Evolutionary conservation across 768 basidiomycete genomes (phyloP).

Genomic region (Paxillus ammoniavirescens): DNA sequence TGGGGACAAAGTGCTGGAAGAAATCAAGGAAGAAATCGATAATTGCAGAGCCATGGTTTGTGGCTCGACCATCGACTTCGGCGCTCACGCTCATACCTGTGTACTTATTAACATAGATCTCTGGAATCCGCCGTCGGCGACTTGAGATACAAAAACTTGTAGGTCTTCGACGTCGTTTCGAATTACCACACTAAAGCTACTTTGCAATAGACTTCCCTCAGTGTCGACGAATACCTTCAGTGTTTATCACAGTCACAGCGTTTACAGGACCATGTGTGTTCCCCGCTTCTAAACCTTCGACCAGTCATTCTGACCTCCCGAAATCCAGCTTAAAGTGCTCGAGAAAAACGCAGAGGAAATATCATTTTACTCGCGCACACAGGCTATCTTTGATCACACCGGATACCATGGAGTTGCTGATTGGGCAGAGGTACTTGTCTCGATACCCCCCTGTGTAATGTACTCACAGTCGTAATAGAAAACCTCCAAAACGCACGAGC

Average conservation of each 20-base stretch:
- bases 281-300: neutral
- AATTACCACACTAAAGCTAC: neutral
- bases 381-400: conserved; percentile 17
- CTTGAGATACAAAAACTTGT: neutral
- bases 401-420: conserved; percentile 21
- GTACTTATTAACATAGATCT: neutral
- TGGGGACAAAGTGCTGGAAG: neutral
- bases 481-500: conserved; percentile 7
- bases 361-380: conserved; percentile 10
- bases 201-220: neutral
- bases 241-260: conserved; percentile 1
- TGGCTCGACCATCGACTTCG: neutral
- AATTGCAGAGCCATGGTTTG: conserved; percentile 3
- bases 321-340: conserved; percentile 1
- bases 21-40: conserved; percentile 1
- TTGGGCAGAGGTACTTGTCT: conserved; percentile 16
- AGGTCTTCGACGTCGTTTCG: neutral
- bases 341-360: neutral
- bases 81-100: neutral
- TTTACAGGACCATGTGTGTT: conserved; percentile 2
- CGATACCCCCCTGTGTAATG: neutral
- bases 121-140: neutral
- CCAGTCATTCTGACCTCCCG: neutral
- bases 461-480: neutral
- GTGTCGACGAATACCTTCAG: conserved; percentile 1